These are phyloP conservation scores for Bipolaris sorokiniana DNA, from an alignment of 2,329 filamentous ascomycete species.

Conservation along the genomic window DNA sequence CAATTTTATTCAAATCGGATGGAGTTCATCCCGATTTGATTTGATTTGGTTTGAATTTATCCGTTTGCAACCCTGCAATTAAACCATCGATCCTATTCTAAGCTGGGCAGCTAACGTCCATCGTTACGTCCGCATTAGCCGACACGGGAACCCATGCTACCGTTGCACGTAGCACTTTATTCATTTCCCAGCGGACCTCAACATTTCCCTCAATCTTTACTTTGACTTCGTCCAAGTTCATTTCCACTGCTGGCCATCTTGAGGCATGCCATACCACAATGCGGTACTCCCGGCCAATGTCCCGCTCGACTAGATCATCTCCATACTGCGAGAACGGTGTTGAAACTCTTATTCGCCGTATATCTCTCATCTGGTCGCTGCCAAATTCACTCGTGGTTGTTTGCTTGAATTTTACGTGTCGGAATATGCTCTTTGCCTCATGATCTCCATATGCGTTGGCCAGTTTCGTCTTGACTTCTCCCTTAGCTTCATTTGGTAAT, in stretches of 20 bases:
- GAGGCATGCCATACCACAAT: neutral
- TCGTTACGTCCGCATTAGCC: neutral
- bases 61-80: neutral
- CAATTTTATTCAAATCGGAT: neutral
- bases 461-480: neutral
- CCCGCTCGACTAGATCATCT: neutral
- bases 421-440: neutral
- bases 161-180: neutral
- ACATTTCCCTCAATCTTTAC: neutral
- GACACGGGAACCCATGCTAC: neutral
- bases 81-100: neutral
- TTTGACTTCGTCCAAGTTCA: neutral
- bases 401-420: neutral
- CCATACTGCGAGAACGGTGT: neutral
- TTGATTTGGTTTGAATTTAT: neutral
- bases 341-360: neutral
- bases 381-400: neutral
- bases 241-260: neutral
- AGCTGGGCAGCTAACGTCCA: neutral
- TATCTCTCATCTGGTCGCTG: neutral
- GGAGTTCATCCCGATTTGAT: neutral
- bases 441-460: neutral
- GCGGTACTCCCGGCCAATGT: neutral
- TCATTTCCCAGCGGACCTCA: neutral
- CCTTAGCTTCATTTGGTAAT: neutral